Percentiles rank a stretch among this genome's conserved stretches.
Conservation (phyloP, 1,284 basidiomycete species). For the Puccinia hordei region DNA sequence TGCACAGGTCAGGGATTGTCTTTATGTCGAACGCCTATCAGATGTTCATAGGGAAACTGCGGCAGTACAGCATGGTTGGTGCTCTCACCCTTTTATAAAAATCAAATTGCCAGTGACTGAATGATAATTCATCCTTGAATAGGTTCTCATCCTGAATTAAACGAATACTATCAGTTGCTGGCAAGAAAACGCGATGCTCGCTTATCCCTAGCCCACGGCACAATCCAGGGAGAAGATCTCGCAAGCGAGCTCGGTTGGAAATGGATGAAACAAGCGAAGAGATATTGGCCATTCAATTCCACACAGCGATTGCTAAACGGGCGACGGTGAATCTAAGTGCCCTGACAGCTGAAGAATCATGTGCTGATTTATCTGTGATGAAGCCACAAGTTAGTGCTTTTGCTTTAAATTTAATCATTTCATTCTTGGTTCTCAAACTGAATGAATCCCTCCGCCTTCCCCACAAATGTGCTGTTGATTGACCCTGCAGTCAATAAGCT, state of each 20-base stretch:
- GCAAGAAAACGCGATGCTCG: slow-evolving; percentile 44
- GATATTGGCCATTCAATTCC: slow-evolving; percentile 39
- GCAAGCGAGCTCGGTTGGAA: slow-evolving; percentile 44
- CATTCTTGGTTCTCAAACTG: slow-evolving; percentile 12
- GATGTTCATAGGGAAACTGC: slow-evolving; percentile 65
- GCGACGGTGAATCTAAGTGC: slow-evolving; percentile 39
- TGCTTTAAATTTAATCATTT: slow-evolving; percentile 1
- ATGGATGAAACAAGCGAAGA: slow-evolving; percentile 37
- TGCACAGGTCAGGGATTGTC: slow-evolving; percentile 64
- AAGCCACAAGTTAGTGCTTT: slow-evolving; percentile 49
- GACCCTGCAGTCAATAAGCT: slow-evolving; percentile 14
- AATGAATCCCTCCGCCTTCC: background rate
- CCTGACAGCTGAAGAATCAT: slow-evolving; percentile 43
- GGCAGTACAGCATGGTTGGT: slow-evolving; percentile 63
- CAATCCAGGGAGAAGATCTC: slow-evolving; percentile 16
- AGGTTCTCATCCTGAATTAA: slow-evolving; percentile 50
- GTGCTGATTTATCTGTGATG: slow-evolving; percentile 47
- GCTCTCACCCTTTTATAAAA: background rate
- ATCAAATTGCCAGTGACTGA: background rate
- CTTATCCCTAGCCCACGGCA: slow-evolving; percentile 37
- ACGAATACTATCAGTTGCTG: slow-evolving; percentile 48
- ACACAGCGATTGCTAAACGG: slow-evolving; percentile 39
- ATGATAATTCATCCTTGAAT: background rate
- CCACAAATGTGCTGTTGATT: background rate
- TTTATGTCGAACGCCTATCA: slow-evolving; percentile 65